Evolutionary conservation across 2,329 filamentous ascomycete species (phyloP).

Genomic region (Aureobasidium sp.): DNA sequence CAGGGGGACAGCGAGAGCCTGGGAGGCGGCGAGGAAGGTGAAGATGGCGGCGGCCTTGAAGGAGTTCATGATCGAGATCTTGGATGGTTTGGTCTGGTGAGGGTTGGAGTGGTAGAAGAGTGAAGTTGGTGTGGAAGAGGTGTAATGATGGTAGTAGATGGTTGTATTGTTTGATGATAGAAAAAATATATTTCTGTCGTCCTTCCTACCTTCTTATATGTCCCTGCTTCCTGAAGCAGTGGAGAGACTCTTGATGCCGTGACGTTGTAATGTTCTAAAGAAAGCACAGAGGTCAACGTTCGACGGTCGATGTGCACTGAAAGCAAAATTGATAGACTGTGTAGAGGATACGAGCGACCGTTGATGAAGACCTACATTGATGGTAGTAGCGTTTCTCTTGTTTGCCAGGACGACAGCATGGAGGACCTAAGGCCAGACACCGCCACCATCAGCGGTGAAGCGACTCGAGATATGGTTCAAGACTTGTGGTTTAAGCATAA

Average conservation of each 20-base stretch:
- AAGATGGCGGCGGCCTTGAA: constrained; percentile 13
- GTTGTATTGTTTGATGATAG: background rate
- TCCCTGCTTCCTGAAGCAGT: background rate
- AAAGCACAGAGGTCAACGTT: constrained; percentile 6
- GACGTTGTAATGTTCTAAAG: constrained; percentile 14
- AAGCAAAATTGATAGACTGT: background rate
- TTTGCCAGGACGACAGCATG: background rate
- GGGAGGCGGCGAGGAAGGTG: constrained; percentile 13
- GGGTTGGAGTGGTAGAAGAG: background rate
- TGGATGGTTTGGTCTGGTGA: background rate
- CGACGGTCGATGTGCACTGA: background rate
- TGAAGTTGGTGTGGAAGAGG: background rate
- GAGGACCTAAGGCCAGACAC: background rate
- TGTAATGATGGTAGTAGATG: background rate
- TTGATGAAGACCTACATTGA: background rate
- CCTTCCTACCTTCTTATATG: constrained; percentile 5
- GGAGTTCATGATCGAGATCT: constrained; percentile 10
- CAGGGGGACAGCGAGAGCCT: constrained; percentile 6
- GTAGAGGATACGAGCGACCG: constrained; percentile 7
- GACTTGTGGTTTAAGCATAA: background rate
- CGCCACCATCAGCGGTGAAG: background rate
- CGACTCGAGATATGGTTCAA: background rate
- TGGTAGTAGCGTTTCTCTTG: background rate
- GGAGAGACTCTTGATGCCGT: background rate
- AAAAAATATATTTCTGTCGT: background rate